phyloP scores from a whole-genome alignment of 2,329 filamentous ascomycete species.

The Fusarium lateritium region DNA sequence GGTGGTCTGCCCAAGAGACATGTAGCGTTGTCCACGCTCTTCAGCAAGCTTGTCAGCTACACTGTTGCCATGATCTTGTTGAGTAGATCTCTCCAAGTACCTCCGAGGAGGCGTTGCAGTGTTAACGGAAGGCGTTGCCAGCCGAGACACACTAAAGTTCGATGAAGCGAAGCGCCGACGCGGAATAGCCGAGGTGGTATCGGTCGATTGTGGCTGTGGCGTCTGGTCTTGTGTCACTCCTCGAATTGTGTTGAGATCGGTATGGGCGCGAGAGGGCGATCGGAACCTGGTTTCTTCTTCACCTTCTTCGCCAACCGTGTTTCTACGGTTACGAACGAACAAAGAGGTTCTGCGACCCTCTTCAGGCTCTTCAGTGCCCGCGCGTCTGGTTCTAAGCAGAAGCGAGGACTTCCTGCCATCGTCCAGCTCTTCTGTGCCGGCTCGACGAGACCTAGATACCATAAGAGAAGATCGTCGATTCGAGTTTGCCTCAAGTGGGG shows the following conservation, averaged over 20 bases:
- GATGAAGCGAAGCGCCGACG: constrained; percentile 68
- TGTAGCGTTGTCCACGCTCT: constrained; percentile 55
- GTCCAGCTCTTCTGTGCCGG: constrained; percentile 64
- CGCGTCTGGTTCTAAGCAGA: constrained; percentile 62
- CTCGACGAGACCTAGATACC: constrained; percentile 60
- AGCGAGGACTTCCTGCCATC: constrained; percentile 61
- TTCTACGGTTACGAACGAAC: constrained; percentile 62
- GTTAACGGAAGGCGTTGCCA: constrained; percentile 58
- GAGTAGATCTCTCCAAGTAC: constrained; percentile 63
- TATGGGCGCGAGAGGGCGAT: constrained; percentile 71
- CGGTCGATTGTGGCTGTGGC: constrained; percentile 45
- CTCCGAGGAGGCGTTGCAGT: constrained; percentile 60
- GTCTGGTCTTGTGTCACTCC: constrained; percentile 48
- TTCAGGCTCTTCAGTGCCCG: constrained; percentile 64
- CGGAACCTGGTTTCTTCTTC: constrained; percentile 65
- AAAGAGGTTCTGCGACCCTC: constrained; percentile 62
- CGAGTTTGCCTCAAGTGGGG: constrained; percentile 56
- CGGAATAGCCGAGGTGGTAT: constrained; percentile 58
- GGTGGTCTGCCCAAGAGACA: constrained; percentile 60
- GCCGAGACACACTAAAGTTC: constrained; percentile 61
- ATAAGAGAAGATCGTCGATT: constrained; percentile 67
- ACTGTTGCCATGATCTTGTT: constrained; percentile 56
- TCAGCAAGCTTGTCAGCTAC: constrained; percentile 44
- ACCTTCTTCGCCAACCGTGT: constrained; percentile 64
- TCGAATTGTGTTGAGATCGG: constrained; percentile 65